These are phyloP conservation scores for Vanrija pseudolonga DNA, from an alignment of 1,284 basidiomycete genomes.

Conservation along the genomic window DNA sequence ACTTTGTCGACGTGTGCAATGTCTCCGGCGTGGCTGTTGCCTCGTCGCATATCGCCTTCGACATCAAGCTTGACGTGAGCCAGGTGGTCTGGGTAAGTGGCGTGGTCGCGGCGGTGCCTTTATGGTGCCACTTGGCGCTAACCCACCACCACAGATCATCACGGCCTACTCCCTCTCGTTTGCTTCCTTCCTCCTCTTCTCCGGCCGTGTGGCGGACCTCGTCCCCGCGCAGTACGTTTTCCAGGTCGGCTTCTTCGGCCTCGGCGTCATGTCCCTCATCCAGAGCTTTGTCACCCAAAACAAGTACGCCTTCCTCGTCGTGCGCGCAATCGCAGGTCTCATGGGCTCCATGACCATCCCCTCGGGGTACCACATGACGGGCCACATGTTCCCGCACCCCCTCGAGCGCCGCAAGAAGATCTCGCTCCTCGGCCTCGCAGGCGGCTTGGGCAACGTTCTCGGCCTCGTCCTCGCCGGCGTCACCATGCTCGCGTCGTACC, in stretches of 20 bases:
- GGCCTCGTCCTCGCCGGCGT: slow-evolving; percentile 33
- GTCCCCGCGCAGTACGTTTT: slow-evolving; percentile 42
- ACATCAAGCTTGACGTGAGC: slow-evolving; percentile 26
- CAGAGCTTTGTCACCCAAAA: slow-evolving; percentile 38
- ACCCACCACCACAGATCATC: no score
- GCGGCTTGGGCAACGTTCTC: slow-evolving; percentile 33
- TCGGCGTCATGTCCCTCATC: slow-evolving; percentile 35
- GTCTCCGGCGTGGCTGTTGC: slow-evolving; percentile 33
- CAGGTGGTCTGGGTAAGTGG: slow-evolving; percentile 31
- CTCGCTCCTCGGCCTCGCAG: slow-evolving; percentile 27
- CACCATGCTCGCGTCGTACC: slow-evolving; percentile 31
- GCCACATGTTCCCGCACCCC: slow-evolving; percentile 42
- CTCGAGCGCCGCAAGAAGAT: slow-evolving; percentile 34
- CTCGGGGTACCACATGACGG: slow-evolving; percentile 21
- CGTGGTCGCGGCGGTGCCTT: no score
- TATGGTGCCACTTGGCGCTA: no score
- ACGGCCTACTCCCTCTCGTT: slow-evolving; percentile 37
- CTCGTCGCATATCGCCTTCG: slow-evolving; percentile 29
- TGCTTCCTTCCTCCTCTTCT: slow-evolving; percentile 40
- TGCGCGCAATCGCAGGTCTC: slow-evolving; percentile 43
- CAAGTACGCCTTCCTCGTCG: slow-evolving; percentile 46
- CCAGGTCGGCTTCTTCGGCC: slow-evolving; percentile 32
- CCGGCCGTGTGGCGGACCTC: slow-evolving; percentile 40
- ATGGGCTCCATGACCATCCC: slow-evolving; percentile 15
- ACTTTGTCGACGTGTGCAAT: slow-evolving; percentile 14